Evolutionary conservation across 768 basidiomycete species (phyloP).

Genomic region (Rickenella mellea): DNA sequence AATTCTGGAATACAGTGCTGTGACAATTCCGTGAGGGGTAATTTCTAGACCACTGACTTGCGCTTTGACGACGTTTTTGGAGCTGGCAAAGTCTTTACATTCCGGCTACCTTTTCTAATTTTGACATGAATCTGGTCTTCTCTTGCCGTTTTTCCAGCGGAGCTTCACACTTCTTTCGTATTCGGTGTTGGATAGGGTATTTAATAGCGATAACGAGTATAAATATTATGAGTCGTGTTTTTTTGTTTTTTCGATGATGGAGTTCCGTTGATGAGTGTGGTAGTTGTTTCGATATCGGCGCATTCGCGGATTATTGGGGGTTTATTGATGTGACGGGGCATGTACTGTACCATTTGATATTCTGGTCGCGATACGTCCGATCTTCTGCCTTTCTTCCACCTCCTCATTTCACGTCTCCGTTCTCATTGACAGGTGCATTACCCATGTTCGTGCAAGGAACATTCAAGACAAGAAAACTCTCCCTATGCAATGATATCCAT

Average conservation of each 20-base stretch:
- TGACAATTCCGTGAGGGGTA: too few species aligned
- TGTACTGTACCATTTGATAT: conserved; percentile 31
- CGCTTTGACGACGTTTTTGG: too few species aligned
- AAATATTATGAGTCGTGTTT: conserved; percentile 33
- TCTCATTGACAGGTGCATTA: conserved; percentile 12
- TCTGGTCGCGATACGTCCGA: conserved; percentile 51
- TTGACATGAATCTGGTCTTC: too few species aligned
- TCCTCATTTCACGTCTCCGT: too few species aligned
- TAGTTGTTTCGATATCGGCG: conserved; percentile 60
- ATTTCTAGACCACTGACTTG: too few species aligned
- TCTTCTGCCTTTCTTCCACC: conserved; percentile 2
- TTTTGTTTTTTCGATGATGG: background rate
- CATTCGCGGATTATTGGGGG: conserved; percentile 54
- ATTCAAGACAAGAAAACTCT: too few species aligned
- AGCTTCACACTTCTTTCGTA: too few species aligned
- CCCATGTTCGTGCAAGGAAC: conserved; percentile 13
- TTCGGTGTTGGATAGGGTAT: conserved; percentile 50
- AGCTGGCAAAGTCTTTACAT: too few species aligned
- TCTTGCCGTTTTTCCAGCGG: too few species aligned
- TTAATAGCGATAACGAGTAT: conserved; percentile 31
- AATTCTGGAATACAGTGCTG: too few species aligned
- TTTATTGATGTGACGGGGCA: conserved; percentile 41
- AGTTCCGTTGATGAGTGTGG: background rate
- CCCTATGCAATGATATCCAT: too few species aligned
- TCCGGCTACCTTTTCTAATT: too few species aligned